Evolutionary conservation across 768 basidiomycete genomes (phyloP).

Genomic region (Trametes gibbosa): DNA sequence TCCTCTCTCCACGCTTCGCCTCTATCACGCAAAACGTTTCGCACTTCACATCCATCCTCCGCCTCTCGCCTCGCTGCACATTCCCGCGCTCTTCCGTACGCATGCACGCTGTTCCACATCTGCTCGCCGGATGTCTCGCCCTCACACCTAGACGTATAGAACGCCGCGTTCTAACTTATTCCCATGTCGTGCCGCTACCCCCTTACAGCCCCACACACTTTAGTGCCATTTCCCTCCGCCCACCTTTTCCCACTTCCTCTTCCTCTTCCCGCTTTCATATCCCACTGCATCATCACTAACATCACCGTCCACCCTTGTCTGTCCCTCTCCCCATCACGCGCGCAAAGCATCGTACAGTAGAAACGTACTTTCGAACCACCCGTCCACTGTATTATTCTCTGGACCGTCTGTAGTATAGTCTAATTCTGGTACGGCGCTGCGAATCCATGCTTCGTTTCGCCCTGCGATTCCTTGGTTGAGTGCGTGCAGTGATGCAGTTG

Average conservation of each 20-base stretch:
- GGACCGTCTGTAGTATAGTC: slow-evolving; percentile 14
- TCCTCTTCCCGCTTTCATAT: neutral
- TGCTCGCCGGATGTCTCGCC: neutral
- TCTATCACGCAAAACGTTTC: neutral
- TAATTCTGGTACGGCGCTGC: slow-evolving; percentile 4
- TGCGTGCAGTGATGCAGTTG: too few relatives aligned
- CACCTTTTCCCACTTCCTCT: neutral
- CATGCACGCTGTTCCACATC: neutral
- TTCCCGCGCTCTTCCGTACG: neutral
- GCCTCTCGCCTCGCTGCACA: neutral
- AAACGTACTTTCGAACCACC: neutral
- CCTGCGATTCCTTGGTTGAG: too few relatives aligned
- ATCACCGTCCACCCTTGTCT: neutral
- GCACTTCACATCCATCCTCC: neutral
- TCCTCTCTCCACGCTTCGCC: neutral
- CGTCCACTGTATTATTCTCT: slow-evolving; percentile 3
- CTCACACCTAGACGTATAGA: neutral
- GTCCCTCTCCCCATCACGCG: too few relatives aligned
- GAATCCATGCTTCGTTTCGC: neutral
- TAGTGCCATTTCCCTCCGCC: neutral
- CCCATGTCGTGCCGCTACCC: neutral
- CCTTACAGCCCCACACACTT: neutral
- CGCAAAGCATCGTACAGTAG: neutral
- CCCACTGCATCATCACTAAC: neutral
- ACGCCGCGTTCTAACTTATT: slow-evolving; percentile 9